Conservation (phyloP, 2,329 filamentous ascomycete species). For the Dothistroma pini region DNA sequence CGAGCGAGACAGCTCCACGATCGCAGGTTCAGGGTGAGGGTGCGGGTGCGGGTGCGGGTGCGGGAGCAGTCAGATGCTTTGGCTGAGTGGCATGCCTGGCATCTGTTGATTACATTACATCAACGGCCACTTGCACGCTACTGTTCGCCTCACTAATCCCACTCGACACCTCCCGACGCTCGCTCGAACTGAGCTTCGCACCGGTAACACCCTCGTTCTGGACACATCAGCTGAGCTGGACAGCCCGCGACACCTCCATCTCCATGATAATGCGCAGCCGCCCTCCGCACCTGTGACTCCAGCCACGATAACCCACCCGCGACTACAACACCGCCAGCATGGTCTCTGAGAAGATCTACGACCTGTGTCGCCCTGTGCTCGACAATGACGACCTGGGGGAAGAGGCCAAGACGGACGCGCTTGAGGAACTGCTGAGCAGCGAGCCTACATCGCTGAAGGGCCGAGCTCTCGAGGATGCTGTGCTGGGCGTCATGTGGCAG, state of each 20-base stretch:
- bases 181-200: background rate
- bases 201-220: background rate
- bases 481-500: slow-evolving; percentile 87
- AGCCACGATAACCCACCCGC: background rate
- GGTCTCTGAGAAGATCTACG: slow-evolving; percentile 90
- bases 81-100: background rate
- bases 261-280: slow-evolving; percentile 4
- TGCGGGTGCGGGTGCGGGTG: background rate
- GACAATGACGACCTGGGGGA: slow-evolving; percentile 80
- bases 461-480: slow-evolving; percentile 77
- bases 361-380: slow-evolving; percentile 83
- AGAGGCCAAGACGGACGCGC: slow-evolving; percentile 89
- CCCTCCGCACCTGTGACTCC: slow-evolving; percentile 6
- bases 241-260: background rate
- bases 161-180: background rate
- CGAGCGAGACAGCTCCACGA: background rate
- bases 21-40: background rate
- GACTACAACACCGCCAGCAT: slow-evolving; percentile 50
- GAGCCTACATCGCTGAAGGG: slow-evolving; percentile 69
- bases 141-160: slow-evolving; percentile 1
- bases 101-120: background rate
- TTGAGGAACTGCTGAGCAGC: slow-evolving; percentile 79
- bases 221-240: background rate
- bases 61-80: background rate
- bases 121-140: background rate